These are phyloP conservation scores for Neonothopanus nambi DNA, from an alignment of 1,284 basidiomycete species.

Conservation along the genomic window DNA sequence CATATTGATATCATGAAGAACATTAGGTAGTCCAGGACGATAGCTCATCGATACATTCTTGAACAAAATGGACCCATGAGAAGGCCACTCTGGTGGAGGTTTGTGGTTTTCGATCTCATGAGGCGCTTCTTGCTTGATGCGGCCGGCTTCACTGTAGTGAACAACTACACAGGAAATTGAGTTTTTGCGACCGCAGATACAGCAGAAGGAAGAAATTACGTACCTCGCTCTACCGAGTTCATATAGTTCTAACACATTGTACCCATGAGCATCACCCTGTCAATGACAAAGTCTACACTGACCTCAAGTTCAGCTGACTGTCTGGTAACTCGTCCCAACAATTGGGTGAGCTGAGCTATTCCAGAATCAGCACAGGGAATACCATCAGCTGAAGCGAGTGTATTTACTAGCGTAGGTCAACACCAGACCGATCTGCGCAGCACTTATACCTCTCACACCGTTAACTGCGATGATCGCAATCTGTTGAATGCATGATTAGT, in stretches of 20 bases:
- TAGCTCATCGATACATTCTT: constrained; percentile 59
- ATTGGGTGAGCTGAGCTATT: constrained; percentile 53
- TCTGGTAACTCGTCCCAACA: constrained; percentile 57
- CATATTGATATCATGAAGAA: constrained; percentile 59
- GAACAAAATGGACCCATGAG: constrained; percentile 50
- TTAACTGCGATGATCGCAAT: constrained; percentile 53
- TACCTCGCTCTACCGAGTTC: constrained; percentile 73
- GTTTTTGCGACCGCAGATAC: constrained; percentile 4
- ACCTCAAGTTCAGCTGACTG: constrained; percentile 69
- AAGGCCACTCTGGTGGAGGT: constrained; percentile 55
- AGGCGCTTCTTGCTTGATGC: constrained; percentile 65
- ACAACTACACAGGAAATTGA: constrained; percentile 39
- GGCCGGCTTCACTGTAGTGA: constrained; percentile 56
- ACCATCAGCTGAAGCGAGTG: not conserved
- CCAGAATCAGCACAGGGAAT: not conserved
- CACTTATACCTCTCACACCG: constrained; percentile 54
- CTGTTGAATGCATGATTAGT: constrained; percentile 33
- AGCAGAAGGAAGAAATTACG: constrained; percentile 18
- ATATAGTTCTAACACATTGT: constrained; percentile 56
- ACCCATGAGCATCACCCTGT: constrained; percentile 2
- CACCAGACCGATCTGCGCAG: constrained; percentile 73
- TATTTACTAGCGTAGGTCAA: constrained; percentile 62
- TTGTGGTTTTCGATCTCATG: constrained; percentile 56
- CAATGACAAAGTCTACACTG: constrained; percentile 12
- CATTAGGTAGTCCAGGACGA: constrained; percentile 54